These are phyloP conservation scores for Lactarius psammicola DNA, from an alignment of 768 basidiomycete genomes.

Conservation along the genomic window DNA sequence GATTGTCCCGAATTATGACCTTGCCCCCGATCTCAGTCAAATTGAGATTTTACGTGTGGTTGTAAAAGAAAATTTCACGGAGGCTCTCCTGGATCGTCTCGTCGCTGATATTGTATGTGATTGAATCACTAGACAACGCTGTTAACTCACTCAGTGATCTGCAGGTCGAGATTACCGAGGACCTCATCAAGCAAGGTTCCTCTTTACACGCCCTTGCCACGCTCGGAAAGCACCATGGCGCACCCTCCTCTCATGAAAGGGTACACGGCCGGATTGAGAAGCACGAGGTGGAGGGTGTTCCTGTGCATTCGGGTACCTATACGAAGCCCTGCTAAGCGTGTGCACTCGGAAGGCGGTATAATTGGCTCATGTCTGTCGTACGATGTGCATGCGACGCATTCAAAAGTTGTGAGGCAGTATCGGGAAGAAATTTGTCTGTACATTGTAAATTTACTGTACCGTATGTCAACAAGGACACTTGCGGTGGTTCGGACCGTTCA, in stretches of 20 bases:
- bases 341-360: not conserved
- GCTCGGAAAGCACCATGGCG: slow-evolving; percentile 37
- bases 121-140: not conserved
- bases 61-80: slow-evolving; percentile 53
- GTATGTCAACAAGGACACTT: not conserved
- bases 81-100: slow-evolving; percentile 51
- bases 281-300: slow-evolving; percentile 46
- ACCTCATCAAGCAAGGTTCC: slow-evolving; percentile 47
- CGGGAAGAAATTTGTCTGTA: not conserved
- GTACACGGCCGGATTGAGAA: slow-evolving; percentile 42
- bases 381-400: not conserved
- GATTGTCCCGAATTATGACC: slow-evolving; percentile 62
- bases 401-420: not conserved
- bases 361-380: not conserved
- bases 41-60: slow-evolving; percentile 64
- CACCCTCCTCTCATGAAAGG: slow-evolving; percentile 39
- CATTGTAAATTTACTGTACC: not conserved
- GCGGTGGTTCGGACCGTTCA: slow-evolving; percentile 3
- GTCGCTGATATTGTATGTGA: slow-evolving; percentile 63
- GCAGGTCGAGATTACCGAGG: slow-evolving; percentile 65
- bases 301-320: slow-evolving; percentile 57
- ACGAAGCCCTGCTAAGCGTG: slow-evolving; percentile 60
- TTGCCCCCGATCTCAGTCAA: slow-evolving; percentile 50
- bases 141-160: not conserved
- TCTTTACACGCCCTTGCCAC: slow-evolving; percentile 52